Percentiles rank a stretch among this genome's conserved stretches.
Evolutionary conservation across 2,329 filamentous ascomycete species (phyloP).

Genomic region (Hypoxylon rubiginosum): DNA sequence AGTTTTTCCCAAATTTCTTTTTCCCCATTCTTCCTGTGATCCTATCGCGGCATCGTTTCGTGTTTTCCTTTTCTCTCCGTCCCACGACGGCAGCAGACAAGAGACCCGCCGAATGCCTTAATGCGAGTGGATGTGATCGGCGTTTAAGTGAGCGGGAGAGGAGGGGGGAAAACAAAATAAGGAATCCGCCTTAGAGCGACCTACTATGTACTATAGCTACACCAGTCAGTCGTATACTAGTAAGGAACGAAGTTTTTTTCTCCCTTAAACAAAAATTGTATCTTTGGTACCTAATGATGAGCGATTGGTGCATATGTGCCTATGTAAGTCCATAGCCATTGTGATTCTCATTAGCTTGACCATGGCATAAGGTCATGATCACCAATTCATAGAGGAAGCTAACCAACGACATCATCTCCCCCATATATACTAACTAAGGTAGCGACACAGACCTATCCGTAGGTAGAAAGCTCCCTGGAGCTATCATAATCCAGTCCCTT

Average conservation of each 20-base stretch:
- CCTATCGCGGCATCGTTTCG: not conserved
- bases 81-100: not conserved
- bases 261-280: not conserved
- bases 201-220: constrained; percentile 24
- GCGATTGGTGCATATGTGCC: not conserved
- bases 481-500: no score
- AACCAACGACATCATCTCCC: not conserved
- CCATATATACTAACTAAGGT: not conserved
- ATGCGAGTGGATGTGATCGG: constrained; percentile 21
- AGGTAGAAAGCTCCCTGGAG: no score
- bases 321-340: not conserved
- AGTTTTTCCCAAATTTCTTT: not conserved
- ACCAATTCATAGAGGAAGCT: not conserved
- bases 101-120: not conserved
- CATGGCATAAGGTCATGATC: not conserved
- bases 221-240: constrained; percentile 27
- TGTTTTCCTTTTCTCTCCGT: not conserved
- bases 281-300: not conserved
- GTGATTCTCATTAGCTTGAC: not conserved
- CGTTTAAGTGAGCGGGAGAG: constrained; percentile 23
- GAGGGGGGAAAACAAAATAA: constrained; percentile 13
- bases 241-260: constrained; percentile 28
- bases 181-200: not conserved
- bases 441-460: no score
- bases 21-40: not conserved